Base-by-base conservation (phyloP, 805 yeast species). In the Saccharomycopsis sp. region DNA sequence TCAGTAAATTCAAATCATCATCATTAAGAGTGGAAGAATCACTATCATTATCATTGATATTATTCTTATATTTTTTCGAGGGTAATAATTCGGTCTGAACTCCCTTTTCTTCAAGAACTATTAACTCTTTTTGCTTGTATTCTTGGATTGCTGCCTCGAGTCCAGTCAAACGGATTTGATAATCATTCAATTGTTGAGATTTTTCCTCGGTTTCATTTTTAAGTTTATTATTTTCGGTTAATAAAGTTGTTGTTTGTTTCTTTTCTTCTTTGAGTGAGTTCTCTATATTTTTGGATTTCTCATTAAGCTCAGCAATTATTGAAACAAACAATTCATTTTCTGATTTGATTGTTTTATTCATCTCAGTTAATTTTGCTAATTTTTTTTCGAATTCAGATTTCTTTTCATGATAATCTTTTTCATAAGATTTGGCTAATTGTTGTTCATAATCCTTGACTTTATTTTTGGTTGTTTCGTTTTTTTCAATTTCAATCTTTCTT, bases 211-310 rank as follows among this genome's bases (percentile, higher is more conserved):
- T 13, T 13, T 38, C 32, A 21, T 31, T 36, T 36, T 42, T 35
- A 5, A 41, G 20, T 20, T n/a, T 20, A n/a, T 45, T 29, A 21
- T 38, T 37, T 12, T 41, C 40, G 5, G 10, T 31, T 28, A 29
- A 9, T 15, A 29, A 37, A 25, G 8, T 14, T 14, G 12, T 21
- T 13, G 21, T 30, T 15, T 43, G 52, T 2, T 45, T 50, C 5
- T 41, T 40, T 4, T 44, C 45, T n/a, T 44, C 58, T 6, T 40
- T 52, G 14, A 37, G 31, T 5, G 34, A 37, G 3, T 37, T 61
- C 10, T 50, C 59, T 19, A 33, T 45, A 13, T 59, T 59, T 2
- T 45, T 58, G 1, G 12, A 50, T 28, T 52, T 41, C 37, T 61
- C 47, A 21, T 60, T 47, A 14, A 39, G 21, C 4, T 38, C 36